These are phyloP conservation scores for Cystofilobasidium macerans DNA, from an alignment of 768 basidiomycete genomes.

Conservation along the genomic window DNA sequence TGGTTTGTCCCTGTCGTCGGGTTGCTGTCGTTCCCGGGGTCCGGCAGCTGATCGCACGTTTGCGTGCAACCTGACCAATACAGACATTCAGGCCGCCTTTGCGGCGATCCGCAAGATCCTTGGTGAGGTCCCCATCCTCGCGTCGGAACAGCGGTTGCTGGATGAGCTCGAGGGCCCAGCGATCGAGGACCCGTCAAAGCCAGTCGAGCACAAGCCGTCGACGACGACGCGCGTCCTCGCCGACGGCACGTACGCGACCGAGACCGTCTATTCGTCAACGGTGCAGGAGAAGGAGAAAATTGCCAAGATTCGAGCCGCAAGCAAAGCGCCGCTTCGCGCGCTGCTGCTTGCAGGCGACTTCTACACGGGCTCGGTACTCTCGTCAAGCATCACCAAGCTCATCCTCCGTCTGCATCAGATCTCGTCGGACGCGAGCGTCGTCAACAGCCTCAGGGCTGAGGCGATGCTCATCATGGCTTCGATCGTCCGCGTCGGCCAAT, in stretches of 20 bases:
- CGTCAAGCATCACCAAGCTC: slow-evolving; percentile 79
- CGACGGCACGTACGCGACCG: slow-evolving; percentile 96
- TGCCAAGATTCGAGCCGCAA: slow-evolving; percentile 72
- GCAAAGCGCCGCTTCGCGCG: slow-evolving; percentile 83
- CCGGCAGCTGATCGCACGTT: slow-evolving; percentile 1
- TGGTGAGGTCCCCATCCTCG: slow-evolving; percentile 94
- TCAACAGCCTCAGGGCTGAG: slow-evolving; percentile 80
- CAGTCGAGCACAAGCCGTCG: slow-evolving; percentile 45
- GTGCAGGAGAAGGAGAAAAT: slow-evolving; percentile 46
- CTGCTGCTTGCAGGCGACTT: slow-evolving; percentile 90
- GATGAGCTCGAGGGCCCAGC: slow-evolving; percentile 55
- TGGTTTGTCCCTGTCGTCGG: slow-evolving; percentile 34
- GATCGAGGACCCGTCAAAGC: slow-evolving; percentile 43
- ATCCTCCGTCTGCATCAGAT: slow-evolving; percentile 60
- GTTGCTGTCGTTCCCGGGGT: background rate
- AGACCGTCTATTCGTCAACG: slow-evolving; percentile 65
- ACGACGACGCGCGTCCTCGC: slow-evolving; percentile 59
- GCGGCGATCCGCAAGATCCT: slow-evolving; percentile 69
- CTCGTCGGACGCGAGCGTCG: slow-evolving; percentile 43
- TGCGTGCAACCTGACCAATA: background rate
- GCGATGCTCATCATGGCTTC: slow-evolving; percentile 98
- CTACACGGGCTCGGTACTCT: slow-evolving; percentile 87
- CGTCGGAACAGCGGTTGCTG: slow-evolving; percentile 68
- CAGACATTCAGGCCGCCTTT: slow-evolving; percentile 62
- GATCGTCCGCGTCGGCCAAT: slow-evolving; percentile 90